Base-by-base conservation (phyloP, 495 filamentous ascomycete genomes). In the Stereocaulon alpinum region DNA sequence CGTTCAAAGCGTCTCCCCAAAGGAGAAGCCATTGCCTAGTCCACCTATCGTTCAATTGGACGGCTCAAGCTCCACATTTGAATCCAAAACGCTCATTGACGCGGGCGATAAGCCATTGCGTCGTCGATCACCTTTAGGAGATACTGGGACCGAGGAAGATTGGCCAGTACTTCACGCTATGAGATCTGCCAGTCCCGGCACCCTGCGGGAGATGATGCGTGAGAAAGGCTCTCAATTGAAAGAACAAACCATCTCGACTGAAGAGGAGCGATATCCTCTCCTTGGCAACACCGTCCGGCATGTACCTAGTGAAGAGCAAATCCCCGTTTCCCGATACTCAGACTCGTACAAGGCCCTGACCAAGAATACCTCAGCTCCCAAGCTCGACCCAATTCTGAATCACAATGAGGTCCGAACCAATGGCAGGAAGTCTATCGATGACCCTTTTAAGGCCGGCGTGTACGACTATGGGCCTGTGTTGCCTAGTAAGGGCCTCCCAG, bases 1-100 rank as follows among this genome's bases (percentile, higher is more conserved):
- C 7, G 12, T 45, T 7, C 17, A 18, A 44, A 50, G 66, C 4
- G 32, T 56, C 27, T 59, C 56, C n/a, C 41, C 56, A 17, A 34
- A 40, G 22, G 62, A 67, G 43, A 69, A 69, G 55, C 67, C 67
- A 17, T 55, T 69, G 30, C 67, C 67, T 18, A 64, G 51, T 41
- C 67, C 66, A 18, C 67, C 67, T 22, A 29, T 52, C 17, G 63
- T 58, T 22, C 59, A 65, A 48, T 14, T 64, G 6, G n/a, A 18
- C 9, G 43, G 41, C 10, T 42, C 47, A 1, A 56, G 27, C 41
- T 30, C 59, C 12, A 17, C 40, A 14, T 37, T 45, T 27, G 57
- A 60, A 49, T 24, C 58, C 32, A 60, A 61, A n/a, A 61, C 61
- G n/a, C 61, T 69, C 17, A 66, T 69, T 51, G 67, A 69, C 54